Evolutionary conservation across 129 eudicot species (phyloP), one percentile per base, ranked within the genome.

Genomic region (Mikania micrantha): DNA sequence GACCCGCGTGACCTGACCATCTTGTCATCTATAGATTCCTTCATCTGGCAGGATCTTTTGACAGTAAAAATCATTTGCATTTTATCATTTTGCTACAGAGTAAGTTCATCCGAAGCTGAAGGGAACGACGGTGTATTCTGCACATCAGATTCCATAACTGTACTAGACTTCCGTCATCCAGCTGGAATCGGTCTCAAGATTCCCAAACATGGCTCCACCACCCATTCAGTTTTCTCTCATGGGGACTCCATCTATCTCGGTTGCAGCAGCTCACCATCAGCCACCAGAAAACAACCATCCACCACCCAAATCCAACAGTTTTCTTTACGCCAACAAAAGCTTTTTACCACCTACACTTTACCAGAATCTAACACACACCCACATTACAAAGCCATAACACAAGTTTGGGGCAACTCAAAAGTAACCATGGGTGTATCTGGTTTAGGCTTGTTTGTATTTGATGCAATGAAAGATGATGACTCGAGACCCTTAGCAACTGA

Each of bases 81-180:
- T n/a, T n/a, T 27, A 12, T 25, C 28, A 12, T 45, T 66, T 47
- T 62, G n/a, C 12, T 79, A 76, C 91, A 92, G 98, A 56, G 86
- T 78, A 38, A 85, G 83, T 58, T 92, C 98, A 74, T 78, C 91
- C 2, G 98, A 92, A 73, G 96, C 62, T 12, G 98, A 92, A 88
- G 98, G 98, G 63, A 85, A 92, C 7, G 98, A 92, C 53, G 98
- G 98, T 1, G 89, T 92, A 3, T 92, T 92, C 69, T 88, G 96
- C 80, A 88, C 91, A 21, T 32, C 87, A 19, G 98, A 92, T 74
- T 82, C 96, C 45, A 84, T 88, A 16, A 92, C 86, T 25, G 52
- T 92, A 31, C 69, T 92, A 48, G 98, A 92, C 76, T 92, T 92
- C 69, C 88, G 98, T 5, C 83, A 84, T 10, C 98, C 98, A 53